Conservation (phyloP, 163 green algal species). For the Scenedesmus sp. region DNA sequence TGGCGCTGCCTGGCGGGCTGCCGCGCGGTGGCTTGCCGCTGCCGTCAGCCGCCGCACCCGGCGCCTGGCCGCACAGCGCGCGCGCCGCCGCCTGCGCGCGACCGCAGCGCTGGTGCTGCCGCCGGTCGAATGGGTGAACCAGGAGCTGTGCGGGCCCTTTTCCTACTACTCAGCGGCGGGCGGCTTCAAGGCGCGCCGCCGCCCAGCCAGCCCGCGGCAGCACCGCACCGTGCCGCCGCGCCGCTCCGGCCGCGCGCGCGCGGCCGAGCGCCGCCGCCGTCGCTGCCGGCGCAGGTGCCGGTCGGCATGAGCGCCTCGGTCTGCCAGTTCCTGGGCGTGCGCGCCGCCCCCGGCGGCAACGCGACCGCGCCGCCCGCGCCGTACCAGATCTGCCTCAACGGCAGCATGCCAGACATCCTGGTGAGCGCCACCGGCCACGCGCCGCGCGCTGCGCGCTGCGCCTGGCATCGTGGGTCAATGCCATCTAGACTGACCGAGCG, state of each 20-base stretch:
- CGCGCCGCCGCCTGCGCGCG: too few relatives aligned
- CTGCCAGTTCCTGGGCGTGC: slow-evolving; percentile 1
- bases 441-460: too few relatives aligned
- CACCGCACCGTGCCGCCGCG: neutral
- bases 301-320: neutral
- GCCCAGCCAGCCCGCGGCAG: neutral
- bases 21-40: neutral
- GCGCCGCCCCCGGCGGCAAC: neutral
- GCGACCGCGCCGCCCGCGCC: neutral
- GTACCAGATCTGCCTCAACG: slow-evolving; percentile 15
- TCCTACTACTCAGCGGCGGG: too few relatives aligned
- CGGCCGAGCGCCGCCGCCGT: neutral
- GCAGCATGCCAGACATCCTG: neutral
- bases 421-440: neutral
- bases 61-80: too few relatives aligned
- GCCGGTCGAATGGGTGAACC: too few relatives aligned
- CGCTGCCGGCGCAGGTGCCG: neutral
- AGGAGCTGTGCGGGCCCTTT: too few relatives aligned
- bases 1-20: neutral
- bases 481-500: too few relatives aligned
- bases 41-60: neutral
- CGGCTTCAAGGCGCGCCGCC: too few relatives aligned
- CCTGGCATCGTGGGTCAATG: too few relatives aligned
- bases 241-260: too few relatives aligned
- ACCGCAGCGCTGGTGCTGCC: too few relatives aligned